Evolutionary conservation across 257 asterid genomes (phyloP).

Genomic region (Solanum acaule): DNA sequence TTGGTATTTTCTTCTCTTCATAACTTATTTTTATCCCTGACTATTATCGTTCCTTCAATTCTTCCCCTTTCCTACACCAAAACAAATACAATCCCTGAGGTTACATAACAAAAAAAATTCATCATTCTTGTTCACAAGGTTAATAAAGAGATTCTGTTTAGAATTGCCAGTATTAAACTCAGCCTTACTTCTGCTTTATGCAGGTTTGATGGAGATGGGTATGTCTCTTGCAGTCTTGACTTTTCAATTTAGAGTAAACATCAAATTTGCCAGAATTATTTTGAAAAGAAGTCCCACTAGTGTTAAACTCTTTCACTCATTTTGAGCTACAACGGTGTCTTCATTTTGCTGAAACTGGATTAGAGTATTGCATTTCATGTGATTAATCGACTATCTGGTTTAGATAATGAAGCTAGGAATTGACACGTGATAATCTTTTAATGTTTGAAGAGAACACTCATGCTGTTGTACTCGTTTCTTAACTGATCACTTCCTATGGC

Average conservation of each 20-base stretch:
- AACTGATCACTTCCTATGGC: not conserved
- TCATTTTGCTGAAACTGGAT: not conserved
- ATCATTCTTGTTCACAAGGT: not conserved
- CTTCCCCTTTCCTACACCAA: not conserved
- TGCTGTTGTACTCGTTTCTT: not conserved
- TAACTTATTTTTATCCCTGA: not conserved
- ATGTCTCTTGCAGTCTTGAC: slow-evolving; percentile 20
- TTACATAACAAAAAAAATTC: not conserved
- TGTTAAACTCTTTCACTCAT: not conserved
- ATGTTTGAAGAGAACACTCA: not conserved
- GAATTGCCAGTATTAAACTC: not conserved
- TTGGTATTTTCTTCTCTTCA: slow-evolving; percentile 36
- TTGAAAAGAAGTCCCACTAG: not conserved
- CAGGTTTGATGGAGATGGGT: slow-evolving; percentile 99
- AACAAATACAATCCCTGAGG: not conserved
- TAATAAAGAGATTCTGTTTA: not conserved
- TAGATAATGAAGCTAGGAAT: not conserved
- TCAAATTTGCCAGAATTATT: not conserved
- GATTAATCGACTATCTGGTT: not conserved
- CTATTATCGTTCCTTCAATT: not conserved
- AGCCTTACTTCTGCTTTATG: slow-evolving; percentile 14
- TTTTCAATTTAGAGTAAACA: not conserved
- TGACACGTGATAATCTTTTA: not conserved
- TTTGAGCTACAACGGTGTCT: not conserved
- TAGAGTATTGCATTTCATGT: not conserved